phyloP scores from a whole-genome alignment of 495 filamentous ascomycete genomes.

The Achaetomiella virescens region DNA sequence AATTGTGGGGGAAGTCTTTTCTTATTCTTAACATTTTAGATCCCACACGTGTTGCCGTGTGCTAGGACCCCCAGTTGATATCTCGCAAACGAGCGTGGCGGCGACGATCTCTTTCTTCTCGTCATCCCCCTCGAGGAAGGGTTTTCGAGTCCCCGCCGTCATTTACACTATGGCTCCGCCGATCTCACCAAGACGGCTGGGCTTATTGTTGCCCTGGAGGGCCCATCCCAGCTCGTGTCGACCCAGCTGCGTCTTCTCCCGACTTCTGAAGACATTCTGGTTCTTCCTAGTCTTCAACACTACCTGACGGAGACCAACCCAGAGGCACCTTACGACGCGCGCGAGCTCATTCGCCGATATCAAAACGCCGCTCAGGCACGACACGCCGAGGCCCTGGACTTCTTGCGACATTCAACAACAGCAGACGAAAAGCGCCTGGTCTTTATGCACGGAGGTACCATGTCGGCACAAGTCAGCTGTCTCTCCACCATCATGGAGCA shows the following conservation, averaged over 20 bases:
- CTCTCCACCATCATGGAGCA: conserved; percentile 39
- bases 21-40: conserved; percentile 8
- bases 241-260: conserved; percentile 48
- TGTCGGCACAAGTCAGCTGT: conserved; percentile 39
- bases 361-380: conserved; percentile 38
- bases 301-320: conserved; percentile 27
- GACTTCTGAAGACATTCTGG: conserved; percentile 41
- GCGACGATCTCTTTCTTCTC: conserved; percentile 6
- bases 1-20: not conserved
- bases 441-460: conserved; percentile 47
- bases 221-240: conserved; percentile 40
- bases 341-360: conserved; percentile 35
- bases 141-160: not conserved
- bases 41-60: not conserved
- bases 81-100: conserved; percentile 1
- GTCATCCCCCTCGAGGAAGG: not conserved
- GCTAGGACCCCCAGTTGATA: not conserved
- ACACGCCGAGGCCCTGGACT: conserved; percentile 37
- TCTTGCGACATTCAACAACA: conserved; percentile 36
- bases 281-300: conserved; percentile 38
- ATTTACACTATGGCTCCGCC: conserved; percentile 8
- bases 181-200: conserved; percentile 19
- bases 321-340: conserved; percentile 27
- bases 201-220: conserved; percentile 48
- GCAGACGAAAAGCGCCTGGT: conserved; percentile 39